Evolutionary conservation across 2,329 filamentous ascomycete species (phyloP).

Genomic region (Graphilbum fragrans): DNA sequence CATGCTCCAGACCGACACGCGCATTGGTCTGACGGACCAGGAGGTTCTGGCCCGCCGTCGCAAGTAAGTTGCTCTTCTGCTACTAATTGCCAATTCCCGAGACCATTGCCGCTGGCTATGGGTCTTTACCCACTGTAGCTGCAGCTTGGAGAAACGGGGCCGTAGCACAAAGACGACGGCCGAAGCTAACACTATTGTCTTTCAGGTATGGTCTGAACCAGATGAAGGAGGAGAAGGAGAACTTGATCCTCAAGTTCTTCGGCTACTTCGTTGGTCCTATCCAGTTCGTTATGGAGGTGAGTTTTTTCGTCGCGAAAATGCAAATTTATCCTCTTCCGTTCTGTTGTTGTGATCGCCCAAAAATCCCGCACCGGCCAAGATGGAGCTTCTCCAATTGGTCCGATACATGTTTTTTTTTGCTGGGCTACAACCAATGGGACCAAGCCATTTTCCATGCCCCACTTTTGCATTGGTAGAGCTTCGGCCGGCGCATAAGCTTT

Average conservation of each 20-base stretch:
- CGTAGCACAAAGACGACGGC: no score
- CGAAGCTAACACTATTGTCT: not conserved
- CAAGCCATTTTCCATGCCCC: not conserved
- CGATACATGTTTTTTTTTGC: not conserved
- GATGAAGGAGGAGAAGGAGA: conserved; percentile 83
- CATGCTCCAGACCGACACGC: conserved; percentile 63
- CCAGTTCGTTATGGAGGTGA: conserved; percentile 86
- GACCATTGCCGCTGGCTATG: not conserved
- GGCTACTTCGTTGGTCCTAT: conserved; percentile 80
- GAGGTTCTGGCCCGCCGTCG: conserved; percentile 53
- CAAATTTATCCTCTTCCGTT: not conserved
- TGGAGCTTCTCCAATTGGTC: not conserved
- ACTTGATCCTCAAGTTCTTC: conserved; percentile 69
- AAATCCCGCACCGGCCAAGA: not conserved
- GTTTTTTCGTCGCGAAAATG: conserved; percentile 16
- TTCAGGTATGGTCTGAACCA: conserved; percentile 58
- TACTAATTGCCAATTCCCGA: not conserved
- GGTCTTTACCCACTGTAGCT: not conserved
- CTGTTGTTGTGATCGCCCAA: not conserved
- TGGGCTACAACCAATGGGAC: not conserved
- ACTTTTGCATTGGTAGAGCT: not conserved
- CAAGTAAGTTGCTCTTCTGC: conserved; percentile 36
- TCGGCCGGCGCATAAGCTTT: not conserved
- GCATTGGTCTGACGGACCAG: conserved; percentile 53
- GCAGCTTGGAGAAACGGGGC: no score